Conservation (phyloP, 192 early-diverging fungal genomes). For the Endogone sp. region DNA sequence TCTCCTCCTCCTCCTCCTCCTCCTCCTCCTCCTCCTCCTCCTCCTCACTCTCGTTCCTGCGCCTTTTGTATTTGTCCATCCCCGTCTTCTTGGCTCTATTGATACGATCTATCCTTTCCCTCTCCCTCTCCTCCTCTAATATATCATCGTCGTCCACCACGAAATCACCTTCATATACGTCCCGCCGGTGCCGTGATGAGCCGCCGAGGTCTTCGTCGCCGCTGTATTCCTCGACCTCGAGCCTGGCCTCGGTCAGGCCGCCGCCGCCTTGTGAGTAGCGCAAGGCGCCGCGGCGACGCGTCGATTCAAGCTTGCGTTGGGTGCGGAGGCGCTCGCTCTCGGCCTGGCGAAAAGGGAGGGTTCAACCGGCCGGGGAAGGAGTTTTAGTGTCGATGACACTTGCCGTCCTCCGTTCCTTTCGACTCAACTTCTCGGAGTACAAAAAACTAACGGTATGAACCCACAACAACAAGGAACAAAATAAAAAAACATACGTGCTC, state of each 20-base stretch:
- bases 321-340: conserved; percentile 58
- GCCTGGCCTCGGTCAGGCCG: conserved; percentile 29
- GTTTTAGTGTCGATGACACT: too few relatives aligned
- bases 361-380: too few relatives aligned
- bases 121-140: conserved; percentile 32
- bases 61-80: conserved; percentile 20
- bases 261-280: conserved; percentile 21
- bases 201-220: conserved; percentile 21
- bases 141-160: conserved; percentile 56
- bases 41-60: conserved; percentile 17
- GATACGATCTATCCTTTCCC: conserved; percentile 26
- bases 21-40: conserved; percentile 27
- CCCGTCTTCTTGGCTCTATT: conserved; percentile 15
- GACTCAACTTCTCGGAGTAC: too few relatives aligned
- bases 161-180: conserved; percentile 46
- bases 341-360: too few relatives aligned
- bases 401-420: too few relatives aligned
- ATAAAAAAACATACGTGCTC: conserved; percentile 40
- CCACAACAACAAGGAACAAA: background rate
- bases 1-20: conserved; percentile 13
- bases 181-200: conserved; percentile 17
- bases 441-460: too few relatives aligned
- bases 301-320: conserved; percentile 43
- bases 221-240: conserved; percentile 26
- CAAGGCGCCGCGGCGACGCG: conserved; percentile 28